Conservation (phyloP, 2,329 filamentous ascomycete genomes). For the Alternaria atra region DNA sequence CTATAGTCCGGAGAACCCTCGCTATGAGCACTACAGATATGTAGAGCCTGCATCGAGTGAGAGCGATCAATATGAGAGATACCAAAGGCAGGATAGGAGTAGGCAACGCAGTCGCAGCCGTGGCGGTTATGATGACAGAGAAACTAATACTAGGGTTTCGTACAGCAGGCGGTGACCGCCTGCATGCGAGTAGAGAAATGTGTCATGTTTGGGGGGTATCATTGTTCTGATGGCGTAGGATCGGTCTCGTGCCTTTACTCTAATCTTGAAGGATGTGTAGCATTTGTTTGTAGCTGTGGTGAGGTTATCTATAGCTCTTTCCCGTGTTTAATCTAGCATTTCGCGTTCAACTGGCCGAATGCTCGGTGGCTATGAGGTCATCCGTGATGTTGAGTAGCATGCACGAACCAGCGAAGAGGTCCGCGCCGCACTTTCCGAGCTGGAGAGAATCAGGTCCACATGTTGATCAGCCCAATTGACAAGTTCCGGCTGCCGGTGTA, state of each 20-base stretch:
- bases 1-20: conserved; percentile 46
- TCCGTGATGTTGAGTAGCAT: conserved; percentile 7
- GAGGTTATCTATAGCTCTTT: neutral
- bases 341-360: neutral
- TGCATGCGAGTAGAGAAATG: neutral
- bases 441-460: conserved; percentile 5
- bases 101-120: conserved; percentile 42
- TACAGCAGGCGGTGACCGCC: conserved; percentile 32
- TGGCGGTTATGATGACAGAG: conserved; percentile 40
- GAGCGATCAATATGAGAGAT: conserved; percentile 40
- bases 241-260: neutral
- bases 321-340: neutral
- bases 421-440: conserved; percentile 9
- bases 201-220: neutral
- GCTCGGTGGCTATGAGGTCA: conserved; percentile 14
- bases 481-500: conserved; percentile 18
- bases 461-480: conserved; percentile 14
- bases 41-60: conserved; percentile 52
- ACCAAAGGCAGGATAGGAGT: conserved; percentile 35
- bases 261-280: neutral
- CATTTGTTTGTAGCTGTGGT: neutral
- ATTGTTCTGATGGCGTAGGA: neutral
- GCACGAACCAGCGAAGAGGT: conserved; percentile 4
- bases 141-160: conserved; percentile 46
- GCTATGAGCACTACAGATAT: conserved; percentile 59